Evolutionary conservation across 1,284 basidiomycete species (phyloP).

Genomic region (Ceratobasidium sp.): DNA sequence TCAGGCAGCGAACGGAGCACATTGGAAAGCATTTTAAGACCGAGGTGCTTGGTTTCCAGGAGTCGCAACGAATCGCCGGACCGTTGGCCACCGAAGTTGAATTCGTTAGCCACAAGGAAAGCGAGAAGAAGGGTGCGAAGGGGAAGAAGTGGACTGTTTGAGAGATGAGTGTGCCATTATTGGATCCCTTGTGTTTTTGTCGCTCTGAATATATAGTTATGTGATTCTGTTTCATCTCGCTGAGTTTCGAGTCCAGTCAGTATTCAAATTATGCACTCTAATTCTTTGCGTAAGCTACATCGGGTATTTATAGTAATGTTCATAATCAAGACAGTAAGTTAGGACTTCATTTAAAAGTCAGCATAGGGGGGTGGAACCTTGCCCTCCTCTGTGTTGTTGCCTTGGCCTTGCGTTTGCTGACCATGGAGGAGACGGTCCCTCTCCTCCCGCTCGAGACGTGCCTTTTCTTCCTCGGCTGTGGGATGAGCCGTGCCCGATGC

Average conservation of each 20-base stretch:
- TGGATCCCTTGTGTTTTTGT: conserved; percentile 42
- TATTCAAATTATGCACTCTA: background rate
- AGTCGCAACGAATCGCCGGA: conserved; percentile 76
- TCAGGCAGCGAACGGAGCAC: conserved; percentile 74
- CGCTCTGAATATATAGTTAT: conserved; percentile 31
- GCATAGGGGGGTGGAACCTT: conserved; percentile 38
- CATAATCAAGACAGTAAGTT: conserved; percentile 7
- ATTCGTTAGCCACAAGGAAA: conserved; percentile 93
- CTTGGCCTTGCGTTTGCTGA: conserved; percentile 17
- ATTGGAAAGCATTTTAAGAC: conserved; percentile 90
- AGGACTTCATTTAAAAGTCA: conserved; percentile 13
- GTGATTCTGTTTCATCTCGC: conserved; percentile 5
- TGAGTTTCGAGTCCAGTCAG: background rate
- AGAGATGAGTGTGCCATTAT: conserved; percentile 43
- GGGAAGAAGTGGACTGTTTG: conserved; percentile 80
- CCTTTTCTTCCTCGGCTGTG: conserved; percentile 50
- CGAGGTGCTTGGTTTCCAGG: conserved; percentile 80
- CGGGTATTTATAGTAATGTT: background rate
- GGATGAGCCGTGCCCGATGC: conserved; percentile 43
- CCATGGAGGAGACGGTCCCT: conserved; percentile 31
- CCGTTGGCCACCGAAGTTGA: conserved; percentile 91
- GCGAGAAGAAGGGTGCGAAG: conserved; percentile 90
- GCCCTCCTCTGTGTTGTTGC: conserved; percentile 40
- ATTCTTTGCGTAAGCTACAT: conserved; percentile 10
- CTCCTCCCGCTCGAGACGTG: conserved; percentile 37